These are phyloP conservation scores for Paraphoma sp. DNA, from an alignment of 2,329 filamentous ascomycete species.

Conservation along the genomic window DNA sequence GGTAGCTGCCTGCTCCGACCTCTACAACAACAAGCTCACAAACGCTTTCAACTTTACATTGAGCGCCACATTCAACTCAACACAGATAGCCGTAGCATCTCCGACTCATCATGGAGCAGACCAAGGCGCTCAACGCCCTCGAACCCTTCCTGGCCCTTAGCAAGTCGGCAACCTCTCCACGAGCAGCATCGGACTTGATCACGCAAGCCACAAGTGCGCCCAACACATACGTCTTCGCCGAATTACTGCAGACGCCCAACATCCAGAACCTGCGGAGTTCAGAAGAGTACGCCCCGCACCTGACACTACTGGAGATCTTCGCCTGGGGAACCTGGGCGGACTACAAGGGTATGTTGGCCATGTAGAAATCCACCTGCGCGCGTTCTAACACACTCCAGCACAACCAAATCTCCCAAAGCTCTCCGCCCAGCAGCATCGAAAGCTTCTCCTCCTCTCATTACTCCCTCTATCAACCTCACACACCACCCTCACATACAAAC, in stretches of 20 bases:
- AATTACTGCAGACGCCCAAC: slow-evolving; percentile 82
- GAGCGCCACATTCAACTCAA: neutral
- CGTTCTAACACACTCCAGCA: slow-evolving; percentile 14
- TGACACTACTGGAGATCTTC: slow-evolving; percentile 84
- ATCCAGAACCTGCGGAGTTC: slow-evolving; percentile 74
- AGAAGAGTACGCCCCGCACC: slow-evolving; percentile 68
- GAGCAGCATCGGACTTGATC: slow-evolving; percentile 85
- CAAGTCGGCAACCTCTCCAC: slow-evolving; percentile 82
- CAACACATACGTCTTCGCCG: slow-evolving; percentile 91
- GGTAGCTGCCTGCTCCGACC: slow-evolving; percentile 16
- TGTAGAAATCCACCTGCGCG: neutral
- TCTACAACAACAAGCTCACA: neutral
- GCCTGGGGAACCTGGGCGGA: slow-evolving; percentile 87
- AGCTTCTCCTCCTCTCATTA: slow-evolving; percentile 90
- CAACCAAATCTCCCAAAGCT: slow-evolving; percentile 71
- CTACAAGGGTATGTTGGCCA: slow-evolving; percentile 65
- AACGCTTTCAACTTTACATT: neutral
- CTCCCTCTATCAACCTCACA: slow-evolving; percentile 78
- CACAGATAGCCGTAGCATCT: neutral
- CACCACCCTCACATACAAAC: slow-evolving; percentile 70
- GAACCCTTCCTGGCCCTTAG: slow-evolving; percentile 91
- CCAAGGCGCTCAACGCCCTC: slow-evolving; percentile 64
- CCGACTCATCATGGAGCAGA: slow-evolving; percentile 71
- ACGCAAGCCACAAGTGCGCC: slow-evolving; percentile 86
- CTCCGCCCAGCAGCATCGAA: slow-evolving; percentile 74